A percentile compares a stretch with the other conserved stretches of the same genome.
Evolutionary conservation across 2,329 filamentous ascomycete genomes (phyloP).

Genomic region (Ilyonectria mors-panacis): DNA sequence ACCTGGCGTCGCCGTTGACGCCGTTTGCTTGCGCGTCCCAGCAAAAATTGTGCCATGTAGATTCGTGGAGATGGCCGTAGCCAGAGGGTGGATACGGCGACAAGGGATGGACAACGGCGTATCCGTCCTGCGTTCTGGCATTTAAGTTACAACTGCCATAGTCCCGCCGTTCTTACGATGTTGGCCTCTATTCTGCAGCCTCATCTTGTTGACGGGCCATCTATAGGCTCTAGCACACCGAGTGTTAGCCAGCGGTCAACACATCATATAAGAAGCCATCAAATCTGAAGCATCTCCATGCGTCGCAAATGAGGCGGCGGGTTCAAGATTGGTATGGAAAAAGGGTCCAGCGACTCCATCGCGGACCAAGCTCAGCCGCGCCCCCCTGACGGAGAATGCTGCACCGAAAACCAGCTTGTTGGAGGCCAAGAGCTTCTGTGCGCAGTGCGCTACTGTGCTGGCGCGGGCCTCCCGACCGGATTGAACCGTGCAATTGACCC

Average conservation of each 20-base stretch:
- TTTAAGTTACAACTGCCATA: neutral
- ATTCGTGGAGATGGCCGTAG: slow-evolving; percentile 1
- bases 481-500: slow-evolving; percentile 33
- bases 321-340: neutral
- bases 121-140: neutral
- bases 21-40: slow-evolving; percentile 21
- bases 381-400: slow-evolving; percentile 1
- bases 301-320: neutral
- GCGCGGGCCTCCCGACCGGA: slow-evolving; percentile 25
- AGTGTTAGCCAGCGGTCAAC: neutral
- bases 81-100: slow-evolving; percentile 2
- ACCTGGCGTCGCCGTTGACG: slow-evolving; percentile 8
- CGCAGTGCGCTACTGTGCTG: slow-evolving; percentile 22
- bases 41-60: neutral
- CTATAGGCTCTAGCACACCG: neutral
- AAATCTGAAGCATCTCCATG: slow-evolving; percentile 9
- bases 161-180: neutral
- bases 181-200: neutral
- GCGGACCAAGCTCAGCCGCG: slow-evolving; percentile 1
- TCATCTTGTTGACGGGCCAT: neutral
- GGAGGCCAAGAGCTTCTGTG: slow-evolving; percentile 20
- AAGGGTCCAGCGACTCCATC: neutral
- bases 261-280: neutral
- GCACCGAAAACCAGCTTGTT: slow-evolving; percentile 1
- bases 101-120: neutral